Percentiles rank a stretch among this genome's conserved stretches.
phyloP scores from a whole-genome alignment of 83 land plant genomes.

The Picea abies region DNA sequence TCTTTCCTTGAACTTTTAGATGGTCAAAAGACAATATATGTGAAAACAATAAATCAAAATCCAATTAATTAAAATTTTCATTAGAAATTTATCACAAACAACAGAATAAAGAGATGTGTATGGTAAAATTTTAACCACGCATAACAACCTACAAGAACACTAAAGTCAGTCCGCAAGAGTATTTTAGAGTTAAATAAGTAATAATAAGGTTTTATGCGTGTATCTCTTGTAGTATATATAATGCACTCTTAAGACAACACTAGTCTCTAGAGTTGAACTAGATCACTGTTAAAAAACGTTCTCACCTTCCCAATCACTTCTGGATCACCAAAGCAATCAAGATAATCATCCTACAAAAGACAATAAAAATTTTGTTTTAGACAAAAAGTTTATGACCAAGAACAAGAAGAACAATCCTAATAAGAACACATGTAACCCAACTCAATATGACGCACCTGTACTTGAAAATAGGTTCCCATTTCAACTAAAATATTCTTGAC shows the following conservation, averaged over 20 bases:
- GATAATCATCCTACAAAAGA: conserved; percentile 64
- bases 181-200: not conserved
- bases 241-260: not conserved
- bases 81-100: not conserved
- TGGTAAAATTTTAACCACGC: not conserved
- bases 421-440: not conserved
- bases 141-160: not conserved
- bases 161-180: not conserved
- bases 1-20: not conserved
- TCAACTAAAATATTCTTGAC: conserved; percentile 78
- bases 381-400: not conserved
- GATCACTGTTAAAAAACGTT: not conserved
- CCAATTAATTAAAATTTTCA: not conserved
- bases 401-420: not conserved
- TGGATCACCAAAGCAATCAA: conserved; percentile 90
- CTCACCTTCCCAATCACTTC: conserved; percentile 93
- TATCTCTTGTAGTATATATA: not conserved
- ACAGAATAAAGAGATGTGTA: not conserved
- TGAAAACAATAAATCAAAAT: conserved; percentile 4
- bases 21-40: not conserved
- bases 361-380: not conserved
- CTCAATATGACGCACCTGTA: conserved; percentile 65
- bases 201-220: not conserved
- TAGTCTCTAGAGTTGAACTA: not conserved
- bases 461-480: conserved; percentile 99